Base-by-base conservation (phyloP, 169 alveolate genomes). In the Cryptosporidium parvum region DNA sequence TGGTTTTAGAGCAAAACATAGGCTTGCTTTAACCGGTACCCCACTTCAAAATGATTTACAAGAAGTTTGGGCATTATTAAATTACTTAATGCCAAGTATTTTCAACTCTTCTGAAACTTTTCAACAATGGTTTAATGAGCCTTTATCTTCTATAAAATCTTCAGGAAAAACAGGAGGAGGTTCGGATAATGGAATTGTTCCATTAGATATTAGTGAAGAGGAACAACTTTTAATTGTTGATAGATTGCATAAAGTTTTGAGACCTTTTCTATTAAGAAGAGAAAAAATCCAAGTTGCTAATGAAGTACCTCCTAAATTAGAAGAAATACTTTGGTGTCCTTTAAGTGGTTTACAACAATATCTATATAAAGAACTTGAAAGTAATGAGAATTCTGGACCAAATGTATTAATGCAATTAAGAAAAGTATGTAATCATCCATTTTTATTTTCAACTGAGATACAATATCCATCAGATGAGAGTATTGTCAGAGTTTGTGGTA, bases 341-440 rank as follows among this genome's bases (percentile, higher is more conserved):
- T 85, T 97, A 69, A 95, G 98, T 45, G 97, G 96, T 35, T 84
- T 93, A 18, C 94, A 97, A 84, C 93, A 95, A 72, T 86, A 92
- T 52, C 92, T 96, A 23, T 97, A 97, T 86, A 93, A 96, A 62
- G 93, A 96, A 75, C 93, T 97, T 26, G 94, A 95, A 29, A 87
- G 94, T 12, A 93, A 91, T 69, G 93, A 94, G 85, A 93, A 93
- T 58, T 91, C 92, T 51, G 96, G 96, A 70, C 94, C 94, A 84
- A 97, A 97, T 75, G 94, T 95, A 61, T 87, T 96, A 92, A 96
- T 96, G 98, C 96, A 96, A 85, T 93, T 96, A 33, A 94, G 98
- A 91, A 97, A 97, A 85, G 95, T 96, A 21, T 96, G 98, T 85
- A 97, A 97, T 89, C 99, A 97, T 93, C 99, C 99, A 16, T 97